Conservation (phyloP, 2,329 filamentous ascomycete species). For the Colletotrichum sansevieriae region DNA sequence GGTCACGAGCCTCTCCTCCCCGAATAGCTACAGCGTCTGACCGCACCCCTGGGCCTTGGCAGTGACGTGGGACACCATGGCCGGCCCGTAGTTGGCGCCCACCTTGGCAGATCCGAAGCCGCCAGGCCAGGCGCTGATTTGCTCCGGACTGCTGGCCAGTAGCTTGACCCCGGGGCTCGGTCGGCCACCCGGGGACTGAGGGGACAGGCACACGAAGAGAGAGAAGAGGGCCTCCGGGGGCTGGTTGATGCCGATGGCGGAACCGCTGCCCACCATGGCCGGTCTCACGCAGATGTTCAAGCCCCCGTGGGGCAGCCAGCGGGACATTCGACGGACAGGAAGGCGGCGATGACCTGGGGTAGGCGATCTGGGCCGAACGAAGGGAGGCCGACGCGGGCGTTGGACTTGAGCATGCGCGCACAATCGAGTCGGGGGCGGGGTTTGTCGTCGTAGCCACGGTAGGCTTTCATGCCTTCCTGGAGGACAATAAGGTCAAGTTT, state of each 20-base stretch:
- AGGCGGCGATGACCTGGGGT: conserved; percentile 72
- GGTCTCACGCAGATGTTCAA: conserved; percentile 75
- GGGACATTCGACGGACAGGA: conserved; percentile 68
- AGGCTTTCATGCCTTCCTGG: conserved; percentile 76
- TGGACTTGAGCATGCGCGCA: conserved; percentile 63
- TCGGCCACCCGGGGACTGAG: conserved; percentile 40
- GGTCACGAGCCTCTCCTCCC: conserved; percentile 66
- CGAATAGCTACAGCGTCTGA: conserved; percentile 75
- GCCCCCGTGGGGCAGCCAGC: conserved; percentile 72
- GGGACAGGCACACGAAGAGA: conserved; percentile 60
- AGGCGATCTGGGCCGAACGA: conserved; percentile 73
- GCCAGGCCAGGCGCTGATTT: conserved; percentile 57
- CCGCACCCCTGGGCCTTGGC: conserved; percentile 66
- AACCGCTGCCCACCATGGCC: conserved; percentile 73
- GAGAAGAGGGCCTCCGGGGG: conserved; percentile 77
- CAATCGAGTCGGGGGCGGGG: conserved; percentile 74
- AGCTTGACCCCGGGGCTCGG: conserved; percentile 22
- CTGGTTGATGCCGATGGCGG: conserved; percentile 71
- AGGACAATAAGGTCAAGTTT: too few relatives aligned
- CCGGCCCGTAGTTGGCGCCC: conserved; percentile 74
- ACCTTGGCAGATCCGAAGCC: conserved; percentile 74
- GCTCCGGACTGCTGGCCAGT: conserved; percentile 23
- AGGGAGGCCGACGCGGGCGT: conserved; percentile 73
- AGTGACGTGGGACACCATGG: conserved; percentile 66
- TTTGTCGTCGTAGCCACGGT: conserved; percentile 75